Percentiles rank a stretch among this genome's conserved stretches.
phyloP scores from a whole-genome alignment of 306 rosid species.

The Gleditsia sinensis region DNA sequence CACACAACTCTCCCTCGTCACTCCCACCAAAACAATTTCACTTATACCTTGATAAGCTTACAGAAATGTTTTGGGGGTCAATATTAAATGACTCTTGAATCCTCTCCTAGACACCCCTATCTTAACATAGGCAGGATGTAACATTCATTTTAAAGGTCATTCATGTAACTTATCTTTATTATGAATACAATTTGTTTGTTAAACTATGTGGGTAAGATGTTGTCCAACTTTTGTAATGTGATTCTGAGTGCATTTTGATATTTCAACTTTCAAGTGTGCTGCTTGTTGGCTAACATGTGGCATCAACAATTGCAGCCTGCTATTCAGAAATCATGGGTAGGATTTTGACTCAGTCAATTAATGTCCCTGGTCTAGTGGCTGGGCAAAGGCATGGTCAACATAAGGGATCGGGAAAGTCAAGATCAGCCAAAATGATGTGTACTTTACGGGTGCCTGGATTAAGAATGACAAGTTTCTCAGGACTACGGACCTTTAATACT shows the following conservation, averaged over 20 bases:
- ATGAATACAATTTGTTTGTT: background rate
- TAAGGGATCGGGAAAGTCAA: slow-evolving; percentile 45
- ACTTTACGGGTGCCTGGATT: slow-evolving; percentile 37
- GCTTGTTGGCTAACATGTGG: slow-evolving; percentile 1
- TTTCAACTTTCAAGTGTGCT: background rate
- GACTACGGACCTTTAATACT: slow-evolving; percentile 52
- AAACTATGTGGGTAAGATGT: background rate
- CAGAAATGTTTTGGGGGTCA: background rate
- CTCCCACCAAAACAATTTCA: background rate
- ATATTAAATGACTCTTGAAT: background rate
- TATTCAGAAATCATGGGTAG: slow-evolving; percentile 51
- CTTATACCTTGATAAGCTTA: background rate
- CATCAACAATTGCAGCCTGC: slow-evolving; percentile 28
- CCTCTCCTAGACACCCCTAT: background rate
- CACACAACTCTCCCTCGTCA: background rate
- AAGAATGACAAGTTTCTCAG: slow-evolving; percentile 53
- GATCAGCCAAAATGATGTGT: slow-evolving; percentile 54
- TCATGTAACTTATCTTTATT: background rate
- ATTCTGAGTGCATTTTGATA: background rate
- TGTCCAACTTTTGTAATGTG: background rate
- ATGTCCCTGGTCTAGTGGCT: slow-evolving; percentile 46
- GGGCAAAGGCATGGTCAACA: slow-evolving; percentile 43
- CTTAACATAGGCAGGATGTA: background rate
- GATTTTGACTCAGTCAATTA: slow-evolving; percentile 58
- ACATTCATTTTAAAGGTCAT: background rate